These are phyloP conservation scores for Mesotaenium endlicherianum DNA, from an alignment of 139 green algal genomes.

Conservation along the genomic window DNA sequence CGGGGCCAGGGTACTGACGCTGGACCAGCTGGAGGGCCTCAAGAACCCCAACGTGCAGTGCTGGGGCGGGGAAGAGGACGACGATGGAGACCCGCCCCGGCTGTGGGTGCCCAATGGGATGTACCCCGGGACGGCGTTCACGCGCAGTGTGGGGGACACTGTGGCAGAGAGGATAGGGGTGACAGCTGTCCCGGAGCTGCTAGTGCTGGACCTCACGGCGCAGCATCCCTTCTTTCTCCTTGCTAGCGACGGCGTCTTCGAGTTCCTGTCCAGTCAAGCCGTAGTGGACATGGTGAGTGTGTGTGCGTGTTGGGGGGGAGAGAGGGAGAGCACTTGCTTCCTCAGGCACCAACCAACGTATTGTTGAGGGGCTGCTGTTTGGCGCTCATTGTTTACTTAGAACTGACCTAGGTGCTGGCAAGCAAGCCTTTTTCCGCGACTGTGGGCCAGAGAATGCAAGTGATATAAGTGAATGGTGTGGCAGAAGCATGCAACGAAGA, in stretches of 20 bases:
- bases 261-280: constrained; percentile 86
- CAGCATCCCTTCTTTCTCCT: constrained; percentile 81
- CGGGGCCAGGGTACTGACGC: constrained; percentile 83
- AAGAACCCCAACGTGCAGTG: constrained; percentile 56
- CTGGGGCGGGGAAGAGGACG: constrained; percentile 76
- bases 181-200: constrained; percentile 83
- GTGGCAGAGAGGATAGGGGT: constrained; percentile 89
- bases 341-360: too few species aligned
- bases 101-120: constrained; percentile 81
- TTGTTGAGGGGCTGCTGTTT: too few species aligned
- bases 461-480: too few species aligned
- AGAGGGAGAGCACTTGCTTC: too few species aligned
- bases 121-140: constrained; percentile 95
- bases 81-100: constrained; percentile 81
- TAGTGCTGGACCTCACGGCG: constrained; percentile 57
- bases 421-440: too few species aligned
- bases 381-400: too few species aligned
- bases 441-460: too few species aligned
- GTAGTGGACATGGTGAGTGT: constrained; percentile 83
- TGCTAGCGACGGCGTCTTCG: constrained; percentile 89
- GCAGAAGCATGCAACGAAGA: too few species aligned
- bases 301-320: too few species aligned
- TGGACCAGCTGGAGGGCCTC: constrained; percentile 78
- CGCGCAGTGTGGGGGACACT: constrained; percentile 85
- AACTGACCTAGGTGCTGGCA: too few species aligned